Base-by-base conservation (phyloP, 306 rosid species). In the Vicia villosa region DNA sequence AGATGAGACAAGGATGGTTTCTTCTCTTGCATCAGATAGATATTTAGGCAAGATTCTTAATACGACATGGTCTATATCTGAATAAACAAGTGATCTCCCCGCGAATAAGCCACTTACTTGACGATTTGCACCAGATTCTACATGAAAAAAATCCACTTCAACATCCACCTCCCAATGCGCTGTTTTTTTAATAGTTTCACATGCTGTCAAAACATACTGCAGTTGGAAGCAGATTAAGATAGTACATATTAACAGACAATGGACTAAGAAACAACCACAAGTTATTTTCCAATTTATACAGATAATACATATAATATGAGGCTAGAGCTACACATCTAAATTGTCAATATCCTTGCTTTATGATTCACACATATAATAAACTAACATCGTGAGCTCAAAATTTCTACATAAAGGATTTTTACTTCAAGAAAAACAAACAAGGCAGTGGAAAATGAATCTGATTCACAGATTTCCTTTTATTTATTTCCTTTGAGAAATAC, bases 81-180 rank as follows among this genome's bases (percentile, higher is more conserved):
- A 88, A 86, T 94, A 94, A 69, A 84, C 77, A 76, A 85, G 88
- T 56, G 98, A 85, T 79, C 40, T 94, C 79, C 98, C 98, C 63
- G 12, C 49, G 77, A 94, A 88, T 72, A 88, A 68, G 72, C 97
- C 98, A 77, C 89, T 54, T 37, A 2, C 67, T 84, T 88, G 69
- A 59, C 70, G 79, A 79, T 85, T 88, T 49, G 87, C 91, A 69
- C 98, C 98, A 15, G 86, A 76, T 47, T 89, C 78, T 11, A 78
- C 88, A 75, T 77, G 86, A 72, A 91, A 94, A 77, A 82, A 58
- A 37, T 94, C 97, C 84, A 94, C 99, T 77, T 94, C 88, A n/a
- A 94, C 96, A 41, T 85, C 95, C 16, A 88, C 99, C 79, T 91
- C 99, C 99, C 97, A 94, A 56, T 87, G 96, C 67, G 97, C 96